A percentile compares a stretch with the other conserved stretches of the same genome.
These are phyloP conservation scores for Gaillardinia entomophila DNA, from an alignment of 805 yeast genomes.

Conservation along the genomic window DNA sequence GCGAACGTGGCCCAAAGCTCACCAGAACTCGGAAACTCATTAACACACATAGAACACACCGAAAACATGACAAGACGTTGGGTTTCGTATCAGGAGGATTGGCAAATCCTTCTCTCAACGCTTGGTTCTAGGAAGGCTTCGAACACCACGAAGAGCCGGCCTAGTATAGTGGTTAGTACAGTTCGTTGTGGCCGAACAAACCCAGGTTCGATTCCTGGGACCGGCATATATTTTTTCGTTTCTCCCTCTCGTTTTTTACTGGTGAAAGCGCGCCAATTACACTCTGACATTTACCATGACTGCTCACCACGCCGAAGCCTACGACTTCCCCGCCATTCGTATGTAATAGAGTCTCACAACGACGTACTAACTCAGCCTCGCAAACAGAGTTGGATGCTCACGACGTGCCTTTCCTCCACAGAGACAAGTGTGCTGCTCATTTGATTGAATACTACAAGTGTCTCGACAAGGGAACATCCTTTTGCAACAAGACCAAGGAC, in stretches of 20 bases:
- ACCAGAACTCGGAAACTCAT: too few relatives aligned
- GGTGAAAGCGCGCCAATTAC: background rate
- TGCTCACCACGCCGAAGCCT: constrained; percentile 5
- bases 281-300: background rate
- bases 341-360: constrained; percentile 17
- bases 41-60: too few relatives aligned
- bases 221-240: constrained; percentile 2
- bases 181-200: constrained; percentile 5
- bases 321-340: constrained; percentile 39
- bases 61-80: too few relatives aligned
- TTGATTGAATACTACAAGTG: constrained; percentile 36
- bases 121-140: too few relatives aligned
- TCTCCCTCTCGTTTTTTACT: background rate
- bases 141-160: too few relatives aligned
- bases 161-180: constrained; percentile 3
- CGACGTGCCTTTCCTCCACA: constrained; percentile 37
- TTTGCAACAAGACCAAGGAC: constrained; percentile 11
- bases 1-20: too few relatives aligned
- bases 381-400: constrained; percentile 34
- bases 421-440: constrained; percentile 41
- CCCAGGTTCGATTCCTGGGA: constrained; percentile 5
- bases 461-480: constrained; percentile 10
- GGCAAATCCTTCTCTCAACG: too few relatives aligned
- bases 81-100: too few relatives aligned
- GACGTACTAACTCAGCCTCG: constrained; percentile 10